Percentiles rank a stretch among this genome's conserved stretches.
These are phyloP conservation scores for Sedum album DNA, from an alignment of 164 flowering plant species.

Conservation along the genomic window DNA sequence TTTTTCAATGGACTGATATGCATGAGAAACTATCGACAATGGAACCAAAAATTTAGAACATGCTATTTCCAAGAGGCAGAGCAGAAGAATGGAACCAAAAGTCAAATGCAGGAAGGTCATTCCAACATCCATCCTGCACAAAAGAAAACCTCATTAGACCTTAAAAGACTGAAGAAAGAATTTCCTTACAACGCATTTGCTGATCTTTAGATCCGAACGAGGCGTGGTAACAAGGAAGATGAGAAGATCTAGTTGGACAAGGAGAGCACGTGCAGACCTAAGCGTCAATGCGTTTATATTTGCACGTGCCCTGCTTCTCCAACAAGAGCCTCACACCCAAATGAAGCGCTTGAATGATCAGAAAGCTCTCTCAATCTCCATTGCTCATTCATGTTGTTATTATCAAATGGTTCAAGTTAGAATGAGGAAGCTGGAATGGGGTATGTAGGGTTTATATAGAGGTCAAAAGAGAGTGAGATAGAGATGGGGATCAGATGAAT, in stretches of 20 bases:
- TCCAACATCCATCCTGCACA: background rate
- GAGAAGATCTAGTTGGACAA: slow-evolving; percentile 36
- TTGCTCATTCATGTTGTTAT: background rate
- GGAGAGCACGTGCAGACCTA: slow-evolving; percentile 37
- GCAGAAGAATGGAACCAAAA: no score
- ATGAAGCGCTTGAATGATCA: background rate
- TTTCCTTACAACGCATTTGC: background rate
- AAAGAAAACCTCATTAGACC: background rate
- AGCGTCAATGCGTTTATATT: background rate
- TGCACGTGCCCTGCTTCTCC: slow-evolving; percentile 99
- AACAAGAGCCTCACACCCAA: slow-evolving; percentile 51
- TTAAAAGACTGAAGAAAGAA: background rate
- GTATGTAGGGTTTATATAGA: background rate
- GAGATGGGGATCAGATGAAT: background rate
- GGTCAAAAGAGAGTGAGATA: background rate
- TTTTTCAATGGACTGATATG: no score
- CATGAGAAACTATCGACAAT: no score
- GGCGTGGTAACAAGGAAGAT: background rate
- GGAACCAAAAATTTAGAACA: no score
- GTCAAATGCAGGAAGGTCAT: no score
- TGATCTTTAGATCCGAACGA: background rate
- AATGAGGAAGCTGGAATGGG: background rate
- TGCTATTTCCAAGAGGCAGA: no score
- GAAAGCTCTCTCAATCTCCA: no score
- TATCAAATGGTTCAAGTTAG: background rate